Conservation (phyloP, 306 rosid species). For the Prunus mongolica region DNA sequence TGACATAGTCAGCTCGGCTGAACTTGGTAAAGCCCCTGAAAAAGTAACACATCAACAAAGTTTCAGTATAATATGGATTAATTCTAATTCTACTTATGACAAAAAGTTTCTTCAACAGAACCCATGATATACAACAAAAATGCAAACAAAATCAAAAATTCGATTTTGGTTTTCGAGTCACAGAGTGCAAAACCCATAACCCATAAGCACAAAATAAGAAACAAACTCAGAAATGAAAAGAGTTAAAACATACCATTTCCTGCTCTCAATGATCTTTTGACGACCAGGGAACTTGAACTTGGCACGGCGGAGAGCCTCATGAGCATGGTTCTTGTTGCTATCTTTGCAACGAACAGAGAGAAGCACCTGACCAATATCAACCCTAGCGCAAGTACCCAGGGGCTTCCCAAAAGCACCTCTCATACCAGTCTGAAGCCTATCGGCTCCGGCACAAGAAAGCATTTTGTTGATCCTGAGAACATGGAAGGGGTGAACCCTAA, state of each 20-base stretch:
- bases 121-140: background rate
- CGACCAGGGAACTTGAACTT: conserved; percentile 75
- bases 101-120: background rate
- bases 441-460: conserved; percentile 93
- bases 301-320: conserved; percentile 77
- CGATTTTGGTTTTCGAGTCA: background rate
- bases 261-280: conserved; percentile 75
- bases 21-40: conserved; percentile 81
- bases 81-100: too few relatives aligned
- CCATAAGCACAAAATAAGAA: background rate
- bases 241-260: conserved; percentile 50
- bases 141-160: background rate
- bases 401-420: conserved; percentile 90
- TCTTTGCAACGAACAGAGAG: conserved; percentile 72
- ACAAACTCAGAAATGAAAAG: background rate
- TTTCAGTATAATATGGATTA: too few relatives aligned
- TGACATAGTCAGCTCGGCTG: conserved; percentile 55
- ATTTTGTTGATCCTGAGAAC: conserved; percentile 81
- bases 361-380: conserved; percentile 70
- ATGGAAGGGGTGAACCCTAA: conserved; percentile 82
- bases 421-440: conserved; percentile 90
- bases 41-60: background rate
- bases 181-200: background rate
- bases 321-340: conserved; percentile 46
- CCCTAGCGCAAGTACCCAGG: conserved; percentile 75